Conservation (phyloP, 129 eudicot species). For the Silybum marianum region DNA sequence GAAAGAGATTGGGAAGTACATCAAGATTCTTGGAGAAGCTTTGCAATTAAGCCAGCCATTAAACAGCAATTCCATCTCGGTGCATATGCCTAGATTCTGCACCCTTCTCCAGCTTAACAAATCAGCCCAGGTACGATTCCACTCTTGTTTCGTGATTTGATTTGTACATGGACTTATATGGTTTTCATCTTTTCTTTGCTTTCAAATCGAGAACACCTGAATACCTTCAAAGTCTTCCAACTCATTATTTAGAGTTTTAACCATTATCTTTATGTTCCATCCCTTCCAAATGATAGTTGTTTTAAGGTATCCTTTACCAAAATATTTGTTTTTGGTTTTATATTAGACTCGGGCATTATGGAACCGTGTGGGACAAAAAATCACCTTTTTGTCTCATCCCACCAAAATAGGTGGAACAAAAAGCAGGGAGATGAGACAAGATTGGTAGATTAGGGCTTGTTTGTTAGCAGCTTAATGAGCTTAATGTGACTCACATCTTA, state of each 20-base stretch:
- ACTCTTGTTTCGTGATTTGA: background rate
- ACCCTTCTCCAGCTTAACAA: constrained; percentile 98
- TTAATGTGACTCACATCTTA: too few species aligned
- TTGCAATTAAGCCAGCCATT: constrained; percentile 95
- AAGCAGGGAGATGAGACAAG: too few species aligned
- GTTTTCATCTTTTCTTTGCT: background rate
- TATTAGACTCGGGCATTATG: too few species aligned
- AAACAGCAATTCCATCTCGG: constrained; percentile 97
- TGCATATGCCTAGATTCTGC: constrained; percentile 98
- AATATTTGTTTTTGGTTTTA: background rate
- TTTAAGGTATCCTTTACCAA: background rate
- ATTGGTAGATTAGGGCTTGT: too few species aligned
- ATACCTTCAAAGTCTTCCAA: background rate
- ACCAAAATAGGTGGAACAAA: too few species aligned
- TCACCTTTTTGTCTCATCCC: too few species aligned
- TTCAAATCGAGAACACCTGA: background rate
- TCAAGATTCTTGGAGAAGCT: constrained; percentile 99
- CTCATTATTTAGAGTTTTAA: background rate
- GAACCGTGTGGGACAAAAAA: too few species aligned
- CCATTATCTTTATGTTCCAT: background rate
- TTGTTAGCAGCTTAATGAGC: too few species aligned
- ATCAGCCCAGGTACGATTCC: constrained; percentile 81
- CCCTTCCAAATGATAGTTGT: background rate
- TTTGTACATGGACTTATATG: background rate
- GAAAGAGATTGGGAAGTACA: constrained; percentile 98